Evolutionary conservation across 768 basidiomycete species (phyloP), one percentile per base, ranked within the genome.

Genomic region (Nevesoporus exiguus): DNA sequence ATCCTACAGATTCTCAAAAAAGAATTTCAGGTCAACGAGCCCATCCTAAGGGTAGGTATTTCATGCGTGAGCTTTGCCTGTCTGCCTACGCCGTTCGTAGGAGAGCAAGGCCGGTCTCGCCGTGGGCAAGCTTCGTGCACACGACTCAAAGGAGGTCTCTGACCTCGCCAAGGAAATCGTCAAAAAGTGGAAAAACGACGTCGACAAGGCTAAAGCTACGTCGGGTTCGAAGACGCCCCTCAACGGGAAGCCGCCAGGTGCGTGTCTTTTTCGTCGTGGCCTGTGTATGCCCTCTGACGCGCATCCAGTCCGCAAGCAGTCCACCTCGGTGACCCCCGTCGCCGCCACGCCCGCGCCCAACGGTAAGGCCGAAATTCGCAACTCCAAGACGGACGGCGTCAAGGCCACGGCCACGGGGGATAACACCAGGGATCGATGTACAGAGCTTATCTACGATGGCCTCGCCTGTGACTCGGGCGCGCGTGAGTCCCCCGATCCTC

Each of bases 31-130:
- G 84, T 90, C 57, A 88, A 82, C 63, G 89, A 90, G 76, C 71
- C 80, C 17, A 71, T 90, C 21, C 75, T 91, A 50, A 83, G 89
- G 78, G 89, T 90, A 72, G 63, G 86, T 79, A 65, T 63, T 53
- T 51, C 27, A 45, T 21, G 36, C 33, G 57, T 54, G 52, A 39
- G 7, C 47, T n/a, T 40, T 57, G n/a, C 39, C 47, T 37, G 29
- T 13, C 17, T 22, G 29, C 37, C 48, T 30, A 41, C 42, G 24
- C 15, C 54, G 50, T 37, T 25, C 47, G 27, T 63, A 95, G 93
- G 93, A 95, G 73, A 94, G 91, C 70, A 94, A 89, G 71, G 88
- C 86, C 4, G 93, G 93, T 46, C 74, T 96, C n/a, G 89, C 92
- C 0, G 92, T 97, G 3, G 92, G 93, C 49, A 95, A 95, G 74